Base-by-base conservation (phyloP, 176 grass and related monocot genomes). In the Ananas comosus region DNA sequence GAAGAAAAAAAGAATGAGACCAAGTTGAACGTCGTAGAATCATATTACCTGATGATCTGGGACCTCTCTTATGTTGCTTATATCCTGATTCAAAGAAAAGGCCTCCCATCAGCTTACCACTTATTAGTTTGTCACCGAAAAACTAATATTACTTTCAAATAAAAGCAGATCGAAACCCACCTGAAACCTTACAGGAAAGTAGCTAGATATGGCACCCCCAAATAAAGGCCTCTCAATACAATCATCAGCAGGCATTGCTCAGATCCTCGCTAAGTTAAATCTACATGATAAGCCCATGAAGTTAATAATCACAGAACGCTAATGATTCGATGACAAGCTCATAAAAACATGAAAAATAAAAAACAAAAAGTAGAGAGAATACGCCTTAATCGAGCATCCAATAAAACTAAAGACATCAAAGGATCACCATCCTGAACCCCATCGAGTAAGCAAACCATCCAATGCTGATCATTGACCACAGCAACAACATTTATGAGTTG, bases 11-110 rank as follows among this genome's bases (percentile, higher is more conserved):
- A 58, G 12, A 67, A 3, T 0, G 2, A 14, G 3, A 19, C 42
- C 12, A 24, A 63, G 12, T 16, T 11, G 10, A 57, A 10, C 5
- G 9, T 16, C 10, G n/a, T 10, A 21, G 7, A 10, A 69, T 49
- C 42, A 28, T 33, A 61, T 47, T 65, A 96, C 91, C 85, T 97
- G 89, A 76, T 97, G 82, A 74, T 97, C 82, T 19, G 94, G 94
- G 54, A 90, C 94, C 24, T 97, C 47, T 13, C 89, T 71, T 69
- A 88, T 85, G 69, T 83, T 81, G 82, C 94, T 97, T 70, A 86
- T 86, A 77, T 97, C 94, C 94, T 92, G 74, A 10, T 65, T 63
- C 49, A 72, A 64, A 11, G 63, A 27, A 23, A 68, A 18, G n/a
- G 12, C 13, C 65, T 18, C 12, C 24, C 12, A 66, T 75, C 13